Base-by-base conservation (phyloP, 371 early-diverging fungal species). In the Choanephora cucurbitarum region DNA sequence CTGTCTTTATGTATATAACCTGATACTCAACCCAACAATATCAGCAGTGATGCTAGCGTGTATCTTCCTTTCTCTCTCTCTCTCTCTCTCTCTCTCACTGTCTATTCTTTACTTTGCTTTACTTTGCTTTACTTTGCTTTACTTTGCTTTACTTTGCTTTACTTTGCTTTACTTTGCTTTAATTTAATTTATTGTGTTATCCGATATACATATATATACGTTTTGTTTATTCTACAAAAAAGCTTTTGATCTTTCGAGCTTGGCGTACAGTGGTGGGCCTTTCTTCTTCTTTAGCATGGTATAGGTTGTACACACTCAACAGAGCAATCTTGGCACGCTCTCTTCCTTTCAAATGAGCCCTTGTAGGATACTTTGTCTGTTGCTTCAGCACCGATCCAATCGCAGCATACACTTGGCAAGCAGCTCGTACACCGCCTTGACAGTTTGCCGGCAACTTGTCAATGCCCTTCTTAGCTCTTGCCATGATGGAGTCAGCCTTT, bases 331-430 rank as follows among this genome's bases (percentile, higher is more conserved):
- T 59, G 0, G 61, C 62, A 7, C 72, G 62, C 3, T 58, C 39
- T 2, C 19, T 8, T 0, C 39, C 44, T 6, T 48, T 57, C 6
- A 75, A 50, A 62, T 69, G 55, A 14, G 75, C 75, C 19, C 75
- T 44, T 33, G 49, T 62, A 15, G 58, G 59, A 37, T 64, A 64
- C 0, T 1, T 9, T 23, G 15, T 49, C 23, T 46, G 9, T 1
- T 32, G 14, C 11, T 51, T 46, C 11, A 58, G 46, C 5, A 6
- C 17, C 15, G 17, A 5, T 0, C 84, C 82, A 49, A 84, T 84
- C 1, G 67, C 60, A 19, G 62, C 58, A 56, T 84, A 84, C n/a
- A 82, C 79, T 9, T 62, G 53, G 50, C 75, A 75, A 5, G 84
- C 84, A 2, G 79, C 73, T 17, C 69, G 67, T 2, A 81, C 79